Evolutionary conservation across 139 green algal species (phyloP), one percentile per base, ranked within the genome.

Genomic region (Pleodorina starrii): DNA sequence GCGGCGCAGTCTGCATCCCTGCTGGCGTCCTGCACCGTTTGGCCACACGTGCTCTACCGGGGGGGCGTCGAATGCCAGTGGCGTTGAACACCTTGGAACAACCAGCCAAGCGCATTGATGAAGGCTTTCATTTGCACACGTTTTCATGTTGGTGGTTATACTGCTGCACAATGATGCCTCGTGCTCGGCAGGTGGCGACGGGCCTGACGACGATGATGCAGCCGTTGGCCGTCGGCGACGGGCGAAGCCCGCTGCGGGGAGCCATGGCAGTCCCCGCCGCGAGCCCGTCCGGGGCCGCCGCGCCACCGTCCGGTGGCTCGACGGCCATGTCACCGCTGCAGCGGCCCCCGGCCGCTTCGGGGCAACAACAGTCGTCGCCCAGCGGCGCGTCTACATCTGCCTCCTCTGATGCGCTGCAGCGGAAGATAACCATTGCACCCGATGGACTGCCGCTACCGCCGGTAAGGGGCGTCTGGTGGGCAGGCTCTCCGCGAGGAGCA

Each of bases 151-250:
- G n/a, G n/a, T n/a, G n/a, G n/a, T n/a, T n/a, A n/a, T n/a, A n/a
- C n/a, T n/a, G n/a, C n/a, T n/a, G n/a, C n/a, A n/a, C n/a, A n/a
- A n/a, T n/a, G n/a, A n/a, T n/a, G n/a, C n/a, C n/a, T n/a, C n/a
- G n/a, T n/a, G n/a, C n/a, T 38, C 6, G 27, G 38, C 57, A 86
- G 79, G 59, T 77, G 27, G 81, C 60, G 60, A 77, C 38, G 25
- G 81, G 60, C n/a, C 16, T 87, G 16, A 87, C 60, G 29, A 68
- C 60, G 23, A 87, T 87, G 81, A 86, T 86, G 57, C 74, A 82
- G 74, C 74, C 74, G 29, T 43, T 82, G 17, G 43, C 74, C 38
- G 29, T 44, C 10, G 78, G 35, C 9, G 79, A 86, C 40, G 40
- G 57, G 21, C 25, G 79, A 2, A 87, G 81, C 63, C 81, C 81